These are phyloP conservation scores for Botrytis fabae DNA, from an alignment of 2,329 filamentous ascomycete species.

Conservation along the genomic window DNA sequence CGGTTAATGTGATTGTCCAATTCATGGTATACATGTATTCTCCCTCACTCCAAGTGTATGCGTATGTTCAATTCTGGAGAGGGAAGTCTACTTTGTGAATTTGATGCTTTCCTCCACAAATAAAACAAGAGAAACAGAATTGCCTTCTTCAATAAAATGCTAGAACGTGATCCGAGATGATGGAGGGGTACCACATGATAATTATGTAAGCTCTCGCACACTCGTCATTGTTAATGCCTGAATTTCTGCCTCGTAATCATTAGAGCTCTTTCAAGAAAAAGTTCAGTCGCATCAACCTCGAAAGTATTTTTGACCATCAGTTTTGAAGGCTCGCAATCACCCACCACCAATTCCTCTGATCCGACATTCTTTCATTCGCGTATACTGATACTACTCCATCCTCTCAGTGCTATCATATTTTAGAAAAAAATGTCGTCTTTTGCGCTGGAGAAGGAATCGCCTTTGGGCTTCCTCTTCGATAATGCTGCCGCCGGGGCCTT, in stretches of 20 bases:
- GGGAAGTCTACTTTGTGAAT: not conserved
- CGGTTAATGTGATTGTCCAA: not conserved
- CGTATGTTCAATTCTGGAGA: accelerated
- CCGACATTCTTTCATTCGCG: constrained; percentile 17
- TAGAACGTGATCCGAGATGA: constrained; percentile 8
- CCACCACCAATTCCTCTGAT: constrained; percentile 19
- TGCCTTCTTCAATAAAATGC: not conserved
- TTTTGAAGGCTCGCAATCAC: constrained; percentile 11
- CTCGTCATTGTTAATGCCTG: constrained; percentile 17
- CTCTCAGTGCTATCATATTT: constrained; percentile 8
- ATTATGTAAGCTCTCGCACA: constrained; percentile 8
- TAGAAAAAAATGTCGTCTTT: constrained; percentile 36
- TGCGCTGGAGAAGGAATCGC: constrained; percentile 46
- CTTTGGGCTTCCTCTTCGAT: constrained; percentile 66
- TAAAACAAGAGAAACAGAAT: not conserved
- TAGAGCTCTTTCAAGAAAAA: constrained; percentile 26
- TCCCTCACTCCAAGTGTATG: not conserved
- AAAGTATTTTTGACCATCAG: constrained; percentile 19
- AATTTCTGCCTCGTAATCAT: constrained; percentile 4
- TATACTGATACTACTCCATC: not conserved
- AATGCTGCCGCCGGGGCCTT: constrained; percentile 72
- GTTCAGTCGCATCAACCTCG: constrained; percentile 25
- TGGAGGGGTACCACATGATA: constrained; percentile 1
- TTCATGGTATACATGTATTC: not conserved
- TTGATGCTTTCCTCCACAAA: not conserved